Evolutionary conservation across 257 asterid species (phyloP).

Genomic region (Echium plantagineum): DNA sequence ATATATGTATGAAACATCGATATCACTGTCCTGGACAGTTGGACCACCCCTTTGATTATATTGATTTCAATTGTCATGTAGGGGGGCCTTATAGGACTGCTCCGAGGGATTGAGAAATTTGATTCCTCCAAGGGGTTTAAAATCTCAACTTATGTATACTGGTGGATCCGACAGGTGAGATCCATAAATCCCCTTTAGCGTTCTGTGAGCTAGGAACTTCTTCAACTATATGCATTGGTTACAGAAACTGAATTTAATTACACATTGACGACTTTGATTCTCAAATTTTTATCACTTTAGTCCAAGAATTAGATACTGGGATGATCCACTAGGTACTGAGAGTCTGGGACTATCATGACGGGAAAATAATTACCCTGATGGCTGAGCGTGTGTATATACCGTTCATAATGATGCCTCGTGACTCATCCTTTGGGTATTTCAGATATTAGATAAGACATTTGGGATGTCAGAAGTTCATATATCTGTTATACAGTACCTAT

Average conservation of each 20-base stretch:
- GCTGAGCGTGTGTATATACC: neutral
- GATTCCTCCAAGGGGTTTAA: conserved; percentile 91
- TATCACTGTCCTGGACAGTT: neutral
- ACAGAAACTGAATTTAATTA: neutral
- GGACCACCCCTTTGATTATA: too few species aligned
- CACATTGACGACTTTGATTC: neutral
- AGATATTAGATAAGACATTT: neutral
- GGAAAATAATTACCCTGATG: neutral
- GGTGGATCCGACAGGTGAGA: conserved; percentile 97
- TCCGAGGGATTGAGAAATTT: conserved; percentile 87
- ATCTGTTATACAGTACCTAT: conserved; percentile 2
- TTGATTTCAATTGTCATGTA: conserved; percentile 19
- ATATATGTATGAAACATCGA: neutral
- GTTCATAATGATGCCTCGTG: neutral
- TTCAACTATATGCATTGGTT: neutral
- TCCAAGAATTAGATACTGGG: neutral
- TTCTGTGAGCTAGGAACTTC: neutral
- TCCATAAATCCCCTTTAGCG: neutral
- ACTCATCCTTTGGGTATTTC: neutral
- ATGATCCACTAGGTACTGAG: neutral
- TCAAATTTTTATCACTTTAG: neutral
- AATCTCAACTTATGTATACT: conserved; percentile 92
- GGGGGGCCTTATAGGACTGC: conserved; percentile 93
- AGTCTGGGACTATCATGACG: neutral
- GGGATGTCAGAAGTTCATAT: neutral